A percentile compares a stretch with the other conserved stretches of the same genome.
These are phyloP conservation scores for Ceratobasidium sp. DNA, from an alignment of 1,284 basidiomycete genomes.

Conservation along the genomic window DNA sequence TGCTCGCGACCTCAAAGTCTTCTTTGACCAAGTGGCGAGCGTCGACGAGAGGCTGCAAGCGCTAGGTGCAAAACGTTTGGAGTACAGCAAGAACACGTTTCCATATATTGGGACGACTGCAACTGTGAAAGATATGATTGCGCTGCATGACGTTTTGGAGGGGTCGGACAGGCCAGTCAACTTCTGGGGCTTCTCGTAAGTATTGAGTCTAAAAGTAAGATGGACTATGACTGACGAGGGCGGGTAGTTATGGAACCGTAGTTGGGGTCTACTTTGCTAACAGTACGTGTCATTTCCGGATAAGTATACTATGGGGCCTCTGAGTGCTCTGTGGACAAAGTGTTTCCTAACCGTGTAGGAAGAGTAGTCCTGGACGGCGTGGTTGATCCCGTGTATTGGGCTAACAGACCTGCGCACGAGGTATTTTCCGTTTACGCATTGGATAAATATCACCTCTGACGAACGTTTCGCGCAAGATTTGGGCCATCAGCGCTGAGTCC, in stretches of 20 bases:
- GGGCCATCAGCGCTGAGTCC: slow-evolving; percentile 22
- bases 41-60: neutral
- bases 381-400: slow-evolving; percentile 33
- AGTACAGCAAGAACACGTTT: neutral
- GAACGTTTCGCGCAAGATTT: neutral
- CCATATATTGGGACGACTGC: slow-evolving; percentile 18
- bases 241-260: slow-evolving; percentile 48
- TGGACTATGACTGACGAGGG: neutral
- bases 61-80: neutral
- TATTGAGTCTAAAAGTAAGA: slow-evolving; percentile 51
- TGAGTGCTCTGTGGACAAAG: neutral
- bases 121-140: slow-evolving; percentile 45
- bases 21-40: neutral
- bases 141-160: slow-evolving; percentile 46
- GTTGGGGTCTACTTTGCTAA: slow-evolving; percentile 46
- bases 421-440: neutral
- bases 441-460: neutral
- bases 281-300: slow-evolving; percentile 14
- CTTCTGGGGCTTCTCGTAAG: slow-evolving; percentile 49
- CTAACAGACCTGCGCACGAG: slow-evolving; percentile 8
- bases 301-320: neutral
- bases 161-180: slow-evolving; percentile 44
- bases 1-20: neutral
- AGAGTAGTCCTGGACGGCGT: slow-evolving; percentile 47
- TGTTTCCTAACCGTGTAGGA: slow-evolving; percentile 46